phyloP scores from a whole-genome alignment of 805 yeast species.

The Kluyveromyces dobzhanskii region DNA sequence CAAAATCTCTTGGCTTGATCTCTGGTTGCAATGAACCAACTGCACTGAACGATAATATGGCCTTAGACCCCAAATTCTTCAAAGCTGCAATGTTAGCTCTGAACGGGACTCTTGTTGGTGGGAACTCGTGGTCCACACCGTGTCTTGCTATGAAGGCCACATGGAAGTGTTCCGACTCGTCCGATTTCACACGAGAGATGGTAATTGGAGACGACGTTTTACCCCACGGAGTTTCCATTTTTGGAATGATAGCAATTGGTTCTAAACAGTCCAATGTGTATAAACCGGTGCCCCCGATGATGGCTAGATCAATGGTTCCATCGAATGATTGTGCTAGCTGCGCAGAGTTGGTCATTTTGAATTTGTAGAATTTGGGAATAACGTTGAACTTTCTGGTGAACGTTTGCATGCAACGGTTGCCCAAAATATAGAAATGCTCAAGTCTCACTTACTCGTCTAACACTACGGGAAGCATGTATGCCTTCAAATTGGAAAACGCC shows the following conservation, averaged over 20 bases:
- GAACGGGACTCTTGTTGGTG: conserved; percentile 89
- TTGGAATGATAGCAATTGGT: conserved; percentile 72
- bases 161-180: conserved; percentile 42
- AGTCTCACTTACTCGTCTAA: too few relatives aligned
- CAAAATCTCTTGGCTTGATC: conserved; percentile 91
- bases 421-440: too few relatives aligned
- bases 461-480: too few relatives aligned
- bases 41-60: conserved; percentile 87
- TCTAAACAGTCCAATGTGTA: conserved; percentile 75
- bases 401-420: neutral
- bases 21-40: conserved; percentile 91
- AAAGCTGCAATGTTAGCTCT: conserved; percentile 95
- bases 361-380: neutral
- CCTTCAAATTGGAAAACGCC: too few relatives aligned
- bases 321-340: conserved; percentile 19
- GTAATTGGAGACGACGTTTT: conserved; percentile 91
- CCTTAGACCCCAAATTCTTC: conserved; percentile 77
- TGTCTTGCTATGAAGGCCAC: conserved; percentile 95
- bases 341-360: conserved; percentile 16
- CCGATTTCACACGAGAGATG: conserved; percentile 65
- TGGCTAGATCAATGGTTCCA: conserved; percentile 57
- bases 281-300: conserved; percentile 98
- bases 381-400: neutral
- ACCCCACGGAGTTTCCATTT: conserved; percentile 95
- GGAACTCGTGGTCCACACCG: conserved; percentile 79